Evolutionary conservation across 306 rosid genomes (phyloP).

Genomic region (Medicago truncatula): DNA sequence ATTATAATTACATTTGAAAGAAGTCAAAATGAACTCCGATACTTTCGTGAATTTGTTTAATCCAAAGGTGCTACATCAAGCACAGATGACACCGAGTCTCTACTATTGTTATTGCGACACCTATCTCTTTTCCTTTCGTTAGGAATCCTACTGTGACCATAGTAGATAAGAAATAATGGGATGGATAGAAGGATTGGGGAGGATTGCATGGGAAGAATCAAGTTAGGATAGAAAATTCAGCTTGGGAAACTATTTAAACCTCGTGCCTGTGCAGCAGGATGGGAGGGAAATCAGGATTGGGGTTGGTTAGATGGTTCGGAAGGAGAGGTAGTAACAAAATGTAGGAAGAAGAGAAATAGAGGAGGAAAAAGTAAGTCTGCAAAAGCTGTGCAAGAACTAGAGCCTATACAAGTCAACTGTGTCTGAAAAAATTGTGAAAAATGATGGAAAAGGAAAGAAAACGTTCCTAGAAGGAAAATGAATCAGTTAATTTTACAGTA

Average conservation of each 20-base stretch:
- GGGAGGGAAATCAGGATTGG: background rate
- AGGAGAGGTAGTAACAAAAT: background rate
- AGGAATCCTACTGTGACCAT: no score
- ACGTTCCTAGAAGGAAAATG: background rate
- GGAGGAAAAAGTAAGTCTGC: background rate
- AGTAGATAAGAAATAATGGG: background rate
- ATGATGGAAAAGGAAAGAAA: constrained; percentile 1
- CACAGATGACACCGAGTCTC: no score
- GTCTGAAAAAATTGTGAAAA: background rate
- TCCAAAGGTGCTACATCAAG: no score
- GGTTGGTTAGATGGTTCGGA: background rate
- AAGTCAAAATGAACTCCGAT: no score
- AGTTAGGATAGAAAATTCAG: background rate
- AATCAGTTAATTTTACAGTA: background rate
- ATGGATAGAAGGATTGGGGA: background rate
- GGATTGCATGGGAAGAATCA: background rate
- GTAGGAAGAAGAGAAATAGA: background rate
- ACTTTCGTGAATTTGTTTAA: no score
- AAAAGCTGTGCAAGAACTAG: constrained; percentile 1
- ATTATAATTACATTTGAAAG: no score
- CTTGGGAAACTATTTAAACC: background rate
- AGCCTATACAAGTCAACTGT: background rate
- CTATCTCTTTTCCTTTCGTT: no score
- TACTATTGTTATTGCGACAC: no score
- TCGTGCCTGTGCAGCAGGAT: background rate